Base-by-base conservation (phyloP, 2,329 filamentous ascomycete species). In the Neonectria punicea region DNA sequence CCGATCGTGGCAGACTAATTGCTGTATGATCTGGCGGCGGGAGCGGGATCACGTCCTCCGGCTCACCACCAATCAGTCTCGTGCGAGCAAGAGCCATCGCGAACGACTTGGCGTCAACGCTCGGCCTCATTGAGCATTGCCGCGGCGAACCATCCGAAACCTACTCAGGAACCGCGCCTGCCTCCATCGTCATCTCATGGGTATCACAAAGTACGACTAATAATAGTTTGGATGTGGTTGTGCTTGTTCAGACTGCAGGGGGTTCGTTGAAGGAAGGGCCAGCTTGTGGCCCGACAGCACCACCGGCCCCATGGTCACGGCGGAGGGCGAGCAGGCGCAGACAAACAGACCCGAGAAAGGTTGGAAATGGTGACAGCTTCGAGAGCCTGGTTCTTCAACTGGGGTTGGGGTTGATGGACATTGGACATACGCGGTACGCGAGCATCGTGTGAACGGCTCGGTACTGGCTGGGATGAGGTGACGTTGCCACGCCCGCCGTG, bases 41-140 rank as follows among this genome's bases (percentile, higher is more conserved):
- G 39, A 44, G 53, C 56, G 44, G 60, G 58, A 65, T 65, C 66
- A 64, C 43, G 41, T 51, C 46, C 56, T 49, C 54, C 22, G 20
- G 32, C 34, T 53, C 43, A 51, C 41, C 44, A 50, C 36, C 57
- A 62, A 61, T 61, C 47, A 58, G 28, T 34, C 28, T 28, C 18
- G 39, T 39, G 55, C 22, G 28, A 46, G 20, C 11, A 39, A 46
- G 30, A 43, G 53, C 53, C 34, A 36, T 34, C 20, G 22, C 44
- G 51, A 55, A 53, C 49, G 22, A 41, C 55, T 58, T 58, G 50
- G 47, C 30, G 32, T 53, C 55, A 28, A 61, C 55, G 41, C 61
- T 63, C 61, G 61, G 44, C 67, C 68, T 62, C 28, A 58, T 67
- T 67, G 57, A 72, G 69, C 54, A 56, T 53, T 73, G 70, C 69